phyloP scores from a whole-genome alignment of 306 rosid species.

The Myrica gale region DNA sequence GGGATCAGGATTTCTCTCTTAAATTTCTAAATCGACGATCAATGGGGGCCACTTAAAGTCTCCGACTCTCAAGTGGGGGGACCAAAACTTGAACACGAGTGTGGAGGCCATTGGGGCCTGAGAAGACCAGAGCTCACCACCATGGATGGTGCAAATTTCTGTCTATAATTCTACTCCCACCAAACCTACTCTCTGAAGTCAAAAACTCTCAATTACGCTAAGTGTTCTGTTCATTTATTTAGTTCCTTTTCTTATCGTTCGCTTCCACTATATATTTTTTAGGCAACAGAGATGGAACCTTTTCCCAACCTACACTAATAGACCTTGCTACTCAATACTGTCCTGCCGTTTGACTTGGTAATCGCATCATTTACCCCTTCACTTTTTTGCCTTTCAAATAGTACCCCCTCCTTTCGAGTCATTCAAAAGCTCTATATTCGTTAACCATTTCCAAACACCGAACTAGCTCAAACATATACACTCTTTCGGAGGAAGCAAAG shows the following conservation, averaged over 20 bases:
- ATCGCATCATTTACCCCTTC: conserved; percentile 30
- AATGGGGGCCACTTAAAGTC: conserved; percentile 28
- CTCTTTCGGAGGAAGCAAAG: not conserved
- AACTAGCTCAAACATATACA: conserved; percentile 5
- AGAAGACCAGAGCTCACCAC: conserved; percentile 30
- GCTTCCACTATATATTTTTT: too few species aligned
- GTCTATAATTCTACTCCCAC: conserved; percentile 32
- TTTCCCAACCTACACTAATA: not conserved
- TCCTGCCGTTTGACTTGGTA: conserved; percentile 39
- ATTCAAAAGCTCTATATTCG: not conserved
- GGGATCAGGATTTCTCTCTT: not conserved
- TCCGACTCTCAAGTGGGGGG: conserved; percentile 50
- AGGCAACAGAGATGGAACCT: not conserved
- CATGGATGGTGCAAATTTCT: conserved; percentile 32
- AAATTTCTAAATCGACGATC: conserved; percentile 17
- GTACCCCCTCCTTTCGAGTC: conserved; percentile 8
- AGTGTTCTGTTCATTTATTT: not conserved
- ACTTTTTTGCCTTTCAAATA: conserved; percentile 24
- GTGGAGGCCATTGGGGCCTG: conserved; percentile 26
- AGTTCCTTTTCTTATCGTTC: not conserved
- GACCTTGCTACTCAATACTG: not conserved
- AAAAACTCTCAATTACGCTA: not conserved
- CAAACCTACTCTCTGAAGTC: not conserved
- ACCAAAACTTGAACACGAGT: conserved; percentile 19
- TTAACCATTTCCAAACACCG: not conserved